phyloP scores from a whole-genome alignment of 495 filamentous ascomycete genomes.

The Xylaria nigripes region DNA sequence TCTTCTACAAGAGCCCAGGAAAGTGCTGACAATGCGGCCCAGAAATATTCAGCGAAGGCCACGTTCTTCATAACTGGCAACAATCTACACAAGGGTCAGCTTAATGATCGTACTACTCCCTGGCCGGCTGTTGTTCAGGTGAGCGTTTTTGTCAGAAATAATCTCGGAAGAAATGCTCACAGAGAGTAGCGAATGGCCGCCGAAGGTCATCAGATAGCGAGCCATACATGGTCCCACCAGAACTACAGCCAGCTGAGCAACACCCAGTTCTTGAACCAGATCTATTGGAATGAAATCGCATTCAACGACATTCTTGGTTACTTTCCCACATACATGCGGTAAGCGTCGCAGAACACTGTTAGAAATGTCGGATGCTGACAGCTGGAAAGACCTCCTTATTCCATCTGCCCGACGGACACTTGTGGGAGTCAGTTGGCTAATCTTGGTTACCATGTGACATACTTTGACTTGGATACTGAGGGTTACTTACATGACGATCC shows the following conservation, averaged over 20 bases:
- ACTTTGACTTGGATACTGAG: constrained; percentile 73
- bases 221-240: constrained; percentile 80
- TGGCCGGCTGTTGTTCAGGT: constrained; percentile 55
- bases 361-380: constrained; percentile 7
- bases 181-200: constrained; percentile 49
- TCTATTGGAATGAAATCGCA: constrained; percentile 73
- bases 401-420: constrained; percentile 50
- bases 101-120: constrained; percentile 51
- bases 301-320: constrained; percentile 69
- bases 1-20: not conserved
- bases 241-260: constrained; percentile 53
- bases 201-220: constrained; percentile 73
- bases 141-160: not conserved
- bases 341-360: not conserved
- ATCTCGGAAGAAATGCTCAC: constrained; percentile 18
- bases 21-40: constrained; percentile 12
- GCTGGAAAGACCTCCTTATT: constrained; percentile 57
- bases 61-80: constrained; percentile 77
- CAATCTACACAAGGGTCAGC: constrained; percentile 63
- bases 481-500: constrained; percentile 62
- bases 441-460: constrained; percentile 67
- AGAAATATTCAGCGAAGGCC: constrained; percentile 56
- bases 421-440: constrained; percentile 54
- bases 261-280: constrained; percentile 54
- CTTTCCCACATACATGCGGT: constrained; percentile 78